A percentile compares a stretch with the other conserved stretches of the same genome.
These are phyloP conservation scores for Neurospora africana DNA, from an alignment of 495 filamentous ascomycete genomes.

Conservation along the genomic window DNA sequence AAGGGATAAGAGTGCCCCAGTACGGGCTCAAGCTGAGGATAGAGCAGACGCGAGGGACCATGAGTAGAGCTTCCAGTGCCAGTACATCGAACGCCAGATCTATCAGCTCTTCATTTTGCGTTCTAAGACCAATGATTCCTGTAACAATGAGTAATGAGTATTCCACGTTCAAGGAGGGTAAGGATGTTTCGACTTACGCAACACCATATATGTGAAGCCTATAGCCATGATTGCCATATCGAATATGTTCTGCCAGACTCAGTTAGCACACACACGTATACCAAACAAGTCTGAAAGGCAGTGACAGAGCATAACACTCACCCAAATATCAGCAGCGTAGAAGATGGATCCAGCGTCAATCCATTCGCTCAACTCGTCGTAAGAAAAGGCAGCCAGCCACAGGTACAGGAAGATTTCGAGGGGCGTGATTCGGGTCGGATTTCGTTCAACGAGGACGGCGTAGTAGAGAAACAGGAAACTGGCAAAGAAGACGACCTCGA, in stretches of 20 bases:
- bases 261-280: not conserved
- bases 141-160: not conserved
- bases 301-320: not conserved
- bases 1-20: slow-evolving; percentile 74
- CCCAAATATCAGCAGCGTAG: slow-evolving; percentile 81
- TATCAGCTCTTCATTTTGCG: slow-evolving; percentile 49
- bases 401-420: slow-evolving; percentile 48
- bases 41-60: slow-evolving; percentile 84
- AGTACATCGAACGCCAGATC: slow-evolving; percentile 80
- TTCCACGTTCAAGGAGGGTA: not conserved
- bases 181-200: slow-evolving; percentile 44
- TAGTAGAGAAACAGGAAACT: slow-evolving; percentile 79
- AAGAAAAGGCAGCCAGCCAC: slow-evolving; percentile 76
- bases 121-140: slow-evolving; percentile 66
- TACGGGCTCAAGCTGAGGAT: slow-evolving; percentile 82
- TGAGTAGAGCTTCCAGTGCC: slow-evolving; percentile 77
- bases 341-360: slow-evolving; percentile 75
- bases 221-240: slow-evolving; percentile 82
- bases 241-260: slow-evolving; percentile 48
- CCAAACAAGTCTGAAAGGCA: not conserved
- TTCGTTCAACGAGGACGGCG: slow-evolving; percentile 57
- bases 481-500: slow-evolving; percentile 79
- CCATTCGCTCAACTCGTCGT: slow-evolving; percentile 76
- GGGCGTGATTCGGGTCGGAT: slow-evolving; percentile 35
- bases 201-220: slow-evolving; percentile 58